Conservation (phyloP, 306 rosid species). For the Ochetophila trinervis region DNA sequence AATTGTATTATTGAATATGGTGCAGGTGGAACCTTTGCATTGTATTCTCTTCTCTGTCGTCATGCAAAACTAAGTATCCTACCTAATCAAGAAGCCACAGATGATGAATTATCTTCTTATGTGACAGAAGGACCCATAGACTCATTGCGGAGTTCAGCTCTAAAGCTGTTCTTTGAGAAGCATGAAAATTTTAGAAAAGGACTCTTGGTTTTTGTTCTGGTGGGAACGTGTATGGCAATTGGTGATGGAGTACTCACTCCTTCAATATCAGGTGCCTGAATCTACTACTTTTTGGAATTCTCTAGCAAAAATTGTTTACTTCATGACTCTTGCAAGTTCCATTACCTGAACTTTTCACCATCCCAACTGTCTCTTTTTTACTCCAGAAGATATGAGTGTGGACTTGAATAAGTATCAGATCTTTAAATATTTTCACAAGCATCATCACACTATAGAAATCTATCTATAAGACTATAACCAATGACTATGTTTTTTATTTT, state of each 20-base stretch:
- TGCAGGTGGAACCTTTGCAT: slow-evolving; percentile 80
- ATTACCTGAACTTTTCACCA: slow-evolving; percentile 21
- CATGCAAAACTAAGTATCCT: slow-evolving; percentile 52
- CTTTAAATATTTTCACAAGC: neutral
- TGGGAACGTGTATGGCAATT: slow-evolving; percentile 75
- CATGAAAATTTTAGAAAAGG: slow-evolving; percentile 50
- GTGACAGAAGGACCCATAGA: slow-evolving; percentile 36
- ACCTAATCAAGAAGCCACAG: slow-evolving; percentile 58
- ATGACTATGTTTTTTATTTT: too few species aligned
- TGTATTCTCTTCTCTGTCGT: slow-evolving; percentile 75
- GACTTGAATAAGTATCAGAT: neutral
- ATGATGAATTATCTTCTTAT: slow-evolving; percentile 51
- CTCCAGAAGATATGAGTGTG: slow-evolving; percentile 6
- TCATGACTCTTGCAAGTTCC: slow-evolving; percentile 33
- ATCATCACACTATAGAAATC: neutral
- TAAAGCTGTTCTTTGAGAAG: slow-evolving; percentile 49
- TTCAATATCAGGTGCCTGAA: slow-evolving; percentile 71
- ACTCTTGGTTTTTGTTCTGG: slow-evolving; percentile 59
- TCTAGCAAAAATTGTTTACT: slow-evolving; percentile 30
- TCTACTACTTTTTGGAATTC: slow-evolving; percentile 25
- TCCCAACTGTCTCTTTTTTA: slow-evolving; percentile 5
- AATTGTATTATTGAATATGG: slow-evolving; percentile 20
- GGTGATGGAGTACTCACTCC: slow-evolving; percentile 83
- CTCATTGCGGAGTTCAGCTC: slow-evolving; percentile 43
- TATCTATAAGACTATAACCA: too few species aligned